Evolutionary conservation across 2,329 filamentous ascomycete genomes (phyloP).

Genomic region (Periconia macrospinosa): DNA sequence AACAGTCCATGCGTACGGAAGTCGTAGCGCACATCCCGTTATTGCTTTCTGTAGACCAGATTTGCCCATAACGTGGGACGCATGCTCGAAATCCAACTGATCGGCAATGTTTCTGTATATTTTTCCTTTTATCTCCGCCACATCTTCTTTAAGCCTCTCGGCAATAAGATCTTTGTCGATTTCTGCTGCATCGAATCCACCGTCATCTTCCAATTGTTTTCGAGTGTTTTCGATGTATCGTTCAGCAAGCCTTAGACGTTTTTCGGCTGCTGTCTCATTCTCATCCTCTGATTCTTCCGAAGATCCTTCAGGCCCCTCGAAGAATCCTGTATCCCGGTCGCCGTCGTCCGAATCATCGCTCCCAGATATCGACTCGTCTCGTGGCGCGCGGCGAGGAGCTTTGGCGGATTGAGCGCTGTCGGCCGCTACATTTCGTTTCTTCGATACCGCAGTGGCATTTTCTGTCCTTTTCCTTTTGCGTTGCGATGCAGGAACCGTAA

Average conservation of each 20-base stretch:
- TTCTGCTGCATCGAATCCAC: constrained; percentile 90
- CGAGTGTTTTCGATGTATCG: constrained; percentile 90
- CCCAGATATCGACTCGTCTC: constrained; percentile 83
- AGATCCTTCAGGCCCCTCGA: constrained; percentile 38
- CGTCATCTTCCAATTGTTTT: constrained; percentile 71
- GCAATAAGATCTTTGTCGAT: constrained; percentile 92
- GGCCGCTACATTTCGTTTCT: constrained; percentile 60
- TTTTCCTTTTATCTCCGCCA: constrained; percentile 86
- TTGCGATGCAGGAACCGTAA: constrained; percentile 82
- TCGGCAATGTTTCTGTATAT: constrained; percentile 80
- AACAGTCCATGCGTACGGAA: constrained; percentile 84
- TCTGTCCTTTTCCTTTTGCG: constrained; percentile 81
- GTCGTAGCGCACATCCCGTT: constrained; percentile 77
- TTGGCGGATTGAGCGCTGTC: constrained; percentile 49
- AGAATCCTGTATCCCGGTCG: constrained; percentile 49
- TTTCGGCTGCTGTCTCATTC: constrained; percentile 86
- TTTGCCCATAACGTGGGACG: constrained; percentile 72
- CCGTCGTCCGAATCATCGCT: constrained; percentile 76
- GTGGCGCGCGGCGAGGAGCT: constrained; percentile 50
- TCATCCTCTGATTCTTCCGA: constrained; percentile 69
- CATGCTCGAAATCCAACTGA: constrained; percentile 69
- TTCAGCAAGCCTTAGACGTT: constrained; percentile 83
- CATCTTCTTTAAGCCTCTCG: constrained; percentile 81
- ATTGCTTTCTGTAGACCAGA: constrained; percentile 76
- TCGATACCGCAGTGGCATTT: constrained; percentile 56